Base-by-base conservation (phyloP, 768 basidiomycete species). In the Auriscalpium orientale region DNA sequence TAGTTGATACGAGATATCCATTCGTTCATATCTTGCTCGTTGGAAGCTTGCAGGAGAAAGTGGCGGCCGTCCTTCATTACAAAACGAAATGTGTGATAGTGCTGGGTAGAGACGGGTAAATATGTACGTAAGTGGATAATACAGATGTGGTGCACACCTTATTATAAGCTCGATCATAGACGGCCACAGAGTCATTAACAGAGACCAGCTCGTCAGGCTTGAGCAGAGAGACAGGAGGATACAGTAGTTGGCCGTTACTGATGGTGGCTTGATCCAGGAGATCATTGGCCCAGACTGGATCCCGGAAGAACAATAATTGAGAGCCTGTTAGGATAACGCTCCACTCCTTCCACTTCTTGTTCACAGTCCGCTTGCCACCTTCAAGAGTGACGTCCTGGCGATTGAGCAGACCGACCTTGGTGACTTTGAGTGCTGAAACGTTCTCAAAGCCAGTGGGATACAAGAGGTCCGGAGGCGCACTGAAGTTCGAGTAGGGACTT, bases 1-100 rank as follows among this genome's bases (percentile, higher is more conserved):
- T 97, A 98, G 71, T 99, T 99, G 66, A 98, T 92, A 35, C 79
- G 76, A 13, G 87, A 79, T 59, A 98, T 84, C 97, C 97, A 99
- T 59, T 86, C 81, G 63, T 94, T 87, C 74, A 91, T 79, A 56
- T 94, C 90, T 46, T 73, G 68, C 57, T 85, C 84, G 63, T 80
- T 76, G 12, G 75, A 65, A 7, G 89, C 79, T 65, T 92, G 91
- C 18, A 98, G 76, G 38, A 98, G 80, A 57, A 87, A 82, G 62
- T 92, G 89, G 1, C 91, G 87, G 11, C 90, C 85, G 62, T 88
- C 82, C 22, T 83, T 76, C 66, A 91, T 77, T 28, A 83, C 76
- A 56, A 98, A 79, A 21, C 91, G 84, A 66, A 98, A 85, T 2
- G 89, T 83, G 66, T 90, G 74, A 22, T 75, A 28, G 40, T 46